phyloP scores from a whole-genome alignment of 257 asterid genomes.

The Knoxia roxburghii region DNA sequence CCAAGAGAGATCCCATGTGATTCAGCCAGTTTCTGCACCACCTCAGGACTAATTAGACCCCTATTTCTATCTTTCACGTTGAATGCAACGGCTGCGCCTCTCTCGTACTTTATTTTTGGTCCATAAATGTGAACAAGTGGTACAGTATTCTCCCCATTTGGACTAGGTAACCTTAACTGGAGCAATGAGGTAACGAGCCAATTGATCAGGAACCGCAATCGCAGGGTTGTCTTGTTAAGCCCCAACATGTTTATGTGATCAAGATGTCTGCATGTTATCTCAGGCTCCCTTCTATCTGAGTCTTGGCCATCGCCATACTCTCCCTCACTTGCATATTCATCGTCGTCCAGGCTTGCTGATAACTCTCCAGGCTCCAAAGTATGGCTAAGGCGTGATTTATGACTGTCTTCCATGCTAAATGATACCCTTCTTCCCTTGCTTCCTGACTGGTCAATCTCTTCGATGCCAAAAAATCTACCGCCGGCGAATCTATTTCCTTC shows the following conservation, averaged over 20 bases:
- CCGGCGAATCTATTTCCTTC: slow-evolving; percentile 70
- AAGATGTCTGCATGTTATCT: slow-evolving; percentile 74
- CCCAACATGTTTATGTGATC: slow-evolving; percentile 90
- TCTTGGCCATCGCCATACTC: slow-evolving; percentile 68
- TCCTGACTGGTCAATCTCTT: slow-evolving; percentile 75
- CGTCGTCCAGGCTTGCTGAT: slow-evolving; percentile 65
- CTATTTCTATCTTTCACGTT: slow-evolving; percentile 67
- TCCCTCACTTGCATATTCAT: slow-evolving; percentile 63
- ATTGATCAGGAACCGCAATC: slow-evolving; percentile 79
- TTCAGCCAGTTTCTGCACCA: slow-evolving; percentile 83
- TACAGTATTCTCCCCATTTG: slow-evolving; percentile 34
- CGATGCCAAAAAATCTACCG: slow-evolving; percentile 82
- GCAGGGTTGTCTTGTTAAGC: slow-evolving; percentile 78
- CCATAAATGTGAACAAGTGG: slow-evolving; percentile 89
- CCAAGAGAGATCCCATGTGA: slow-evolving; percentile 66
- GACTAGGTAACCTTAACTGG: slow-evolving; percentile 61
- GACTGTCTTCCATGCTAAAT: slow-evolving; percentile 69
- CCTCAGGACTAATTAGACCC: slow-evolving; percentile 78
- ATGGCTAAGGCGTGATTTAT: slow-evolving; percentile 40
- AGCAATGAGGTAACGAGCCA: slow-evolving; percentile 93
- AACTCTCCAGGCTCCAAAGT: slow-evolving; percentile 56
- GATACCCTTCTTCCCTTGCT: slow-evolving; percentile 81
- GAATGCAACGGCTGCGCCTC: slow-evolving; percentile 95
- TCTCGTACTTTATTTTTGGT: slow-evolving; percentile 87
- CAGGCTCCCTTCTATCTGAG: slow-evolving; percentile 83